phyloP scores from a whole-genome alignment of 148 eudicot species.

The Persicaria maculosa region DNA sequence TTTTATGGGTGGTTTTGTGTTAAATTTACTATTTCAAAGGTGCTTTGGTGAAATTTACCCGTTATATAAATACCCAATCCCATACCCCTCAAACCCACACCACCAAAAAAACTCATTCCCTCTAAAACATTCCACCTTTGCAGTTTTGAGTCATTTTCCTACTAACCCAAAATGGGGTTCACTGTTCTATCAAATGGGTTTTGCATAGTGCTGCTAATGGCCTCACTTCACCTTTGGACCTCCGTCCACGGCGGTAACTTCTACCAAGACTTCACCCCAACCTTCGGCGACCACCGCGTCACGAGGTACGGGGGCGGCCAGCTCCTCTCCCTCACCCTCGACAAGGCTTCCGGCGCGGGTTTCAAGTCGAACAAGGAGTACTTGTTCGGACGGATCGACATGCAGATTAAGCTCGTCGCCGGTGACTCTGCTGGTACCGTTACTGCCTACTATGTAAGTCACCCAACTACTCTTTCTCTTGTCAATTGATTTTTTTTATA shows the following conservation, averaged over 20 bases:
- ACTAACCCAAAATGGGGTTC: constrained; percentile 18
- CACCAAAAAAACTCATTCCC: background rate
- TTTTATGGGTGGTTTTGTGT: no score
- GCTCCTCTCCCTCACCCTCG: constrained; percentile 49
- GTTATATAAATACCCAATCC: background rate
- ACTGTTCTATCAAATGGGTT: background rate
- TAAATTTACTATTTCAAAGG: no score
- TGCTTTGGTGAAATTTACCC: no score
- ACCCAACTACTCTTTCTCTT: background rate
- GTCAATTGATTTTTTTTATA: background rate
- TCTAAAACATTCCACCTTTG: background rate
- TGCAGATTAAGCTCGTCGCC: constrained; percentile 59
- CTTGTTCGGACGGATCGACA: constrained; percentile 54
- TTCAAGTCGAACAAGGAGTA: constrained; percentile 45
- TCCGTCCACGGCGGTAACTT: constrained; percentile 32
- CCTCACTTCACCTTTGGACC: constrained; percentile 14
- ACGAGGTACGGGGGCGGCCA: constrained; percentile 34
- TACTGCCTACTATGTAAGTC: constrained; percentile 53
- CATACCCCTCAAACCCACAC: background rate
- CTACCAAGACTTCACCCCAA: constrained; percentile 50
- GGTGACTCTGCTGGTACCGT: constrained; percentile 70
- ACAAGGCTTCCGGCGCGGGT: constrained; percentile 49
- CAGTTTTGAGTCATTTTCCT: background rate
- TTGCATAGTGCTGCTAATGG: constrained; percentile 13
- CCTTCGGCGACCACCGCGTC: constrained; percentile 50